A percentile compares a stretch with the other conserved stretches of the same genome.
phyloP scores from a whole-genome alignment of 2,329 filamentous ascomycete species.

The Monosporascus sp. region DNA sequence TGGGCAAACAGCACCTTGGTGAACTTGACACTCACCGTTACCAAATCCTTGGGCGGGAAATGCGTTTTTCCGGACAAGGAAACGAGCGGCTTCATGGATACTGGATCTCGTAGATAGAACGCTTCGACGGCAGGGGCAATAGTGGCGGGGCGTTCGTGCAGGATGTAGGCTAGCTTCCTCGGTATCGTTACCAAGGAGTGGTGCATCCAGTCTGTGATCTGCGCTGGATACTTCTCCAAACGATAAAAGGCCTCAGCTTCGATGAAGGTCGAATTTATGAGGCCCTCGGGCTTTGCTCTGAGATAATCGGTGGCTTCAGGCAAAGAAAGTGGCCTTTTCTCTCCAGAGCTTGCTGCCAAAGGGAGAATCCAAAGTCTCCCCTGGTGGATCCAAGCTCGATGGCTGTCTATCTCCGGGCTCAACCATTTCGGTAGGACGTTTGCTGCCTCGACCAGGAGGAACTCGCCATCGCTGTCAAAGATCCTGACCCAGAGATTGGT shows the following conservation, averaged over 20 bases:
- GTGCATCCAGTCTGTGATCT: constrained; percentile 72
- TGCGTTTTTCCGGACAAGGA: constrained; percentile 45
- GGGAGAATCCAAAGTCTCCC: constrained; percentile 73
- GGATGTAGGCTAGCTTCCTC: constrained; percentile 71
- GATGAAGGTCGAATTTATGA: constrained; percentile 68
- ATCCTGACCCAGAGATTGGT: constrained; percentile 75
- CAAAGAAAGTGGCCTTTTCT: constrained; percentile 48
- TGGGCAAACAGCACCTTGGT: constrained; percentile 90
- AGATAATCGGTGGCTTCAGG: constrained; percentile 60
- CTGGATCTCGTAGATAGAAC: constrained; percentile 85
- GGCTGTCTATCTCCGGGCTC: constrained; percentile 81
- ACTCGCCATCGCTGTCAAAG: constrained; percentile 87
- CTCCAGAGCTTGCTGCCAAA: constrained; percentile 31
- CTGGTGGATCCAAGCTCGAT: constrained; percentile 83
- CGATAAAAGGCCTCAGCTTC: constrained; percentile 90
- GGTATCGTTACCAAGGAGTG: constrained; percentile 69
- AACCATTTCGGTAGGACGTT: constrained; percentile 84
- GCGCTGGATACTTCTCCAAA: constrained; percentile 73
- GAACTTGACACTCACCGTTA: constrained; percentile 73
- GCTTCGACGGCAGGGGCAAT: constrained; percentile 82
- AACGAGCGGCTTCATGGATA: constrained; percentile 64
- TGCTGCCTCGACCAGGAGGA: constrained; percentile 89
- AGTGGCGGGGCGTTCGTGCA: constrained; percentile 69
- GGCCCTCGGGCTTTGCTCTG: constrained; percentile 43
- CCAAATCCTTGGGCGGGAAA: constrained; percentile 74